Percentiles rank a stretch among this genome's conserved stretches.
Evolutionary conservation across 2,329 filamentous ascomycete genomes (phyloP).

Genomic region (Claviceps digitariae): DNA sequence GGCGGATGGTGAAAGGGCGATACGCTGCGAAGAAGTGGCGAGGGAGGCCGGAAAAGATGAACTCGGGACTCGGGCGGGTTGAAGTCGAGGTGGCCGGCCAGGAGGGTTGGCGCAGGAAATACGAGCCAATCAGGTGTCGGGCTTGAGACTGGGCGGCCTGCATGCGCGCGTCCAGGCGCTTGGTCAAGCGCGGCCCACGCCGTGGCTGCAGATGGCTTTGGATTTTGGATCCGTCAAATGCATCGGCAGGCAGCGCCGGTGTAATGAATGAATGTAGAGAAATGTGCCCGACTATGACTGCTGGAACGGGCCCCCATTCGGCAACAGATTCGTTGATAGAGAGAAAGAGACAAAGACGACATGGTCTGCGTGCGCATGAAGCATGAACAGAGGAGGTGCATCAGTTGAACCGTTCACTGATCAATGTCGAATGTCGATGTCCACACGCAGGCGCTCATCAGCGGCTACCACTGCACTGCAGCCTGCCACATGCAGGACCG

Average conservation of each 20-base stretch:
- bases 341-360: not conserved
- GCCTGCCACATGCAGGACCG: too few relatives aligned
- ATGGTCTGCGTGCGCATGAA: not conserved
- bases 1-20: not conserved
- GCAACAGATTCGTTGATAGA: not conserved
- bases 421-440: not conserved
- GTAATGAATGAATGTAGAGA: not conserved
- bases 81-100: not conserved
- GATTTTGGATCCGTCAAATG: too few relatives aligned
- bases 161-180: not conserved
- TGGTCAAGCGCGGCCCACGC: not conserved
- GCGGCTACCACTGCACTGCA: too few relatives aligned
- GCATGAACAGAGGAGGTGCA: not conserved
- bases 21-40: not conserved
- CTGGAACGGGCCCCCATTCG: not conserved
- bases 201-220: too few relatives aligned
- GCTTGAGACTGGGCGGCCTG: not conserved
- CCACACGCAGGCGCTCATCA: not conserved
- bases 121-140: constrained; percentile 3
- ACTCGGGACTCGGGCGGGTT: not conserved
- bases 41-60: not conserved
- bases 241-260: too few relatives aligned
- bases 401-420: too few relatives aligned
- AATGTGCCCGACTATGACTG: not conserved
- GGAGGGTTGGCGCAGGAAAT: not conserved